Percentiles rank a stretch among this genome's conserved stretches.
phyloP scores from a whole-genome alignment of 768 basidiomycete species.

The Strobilomyces confusus region DNA sequence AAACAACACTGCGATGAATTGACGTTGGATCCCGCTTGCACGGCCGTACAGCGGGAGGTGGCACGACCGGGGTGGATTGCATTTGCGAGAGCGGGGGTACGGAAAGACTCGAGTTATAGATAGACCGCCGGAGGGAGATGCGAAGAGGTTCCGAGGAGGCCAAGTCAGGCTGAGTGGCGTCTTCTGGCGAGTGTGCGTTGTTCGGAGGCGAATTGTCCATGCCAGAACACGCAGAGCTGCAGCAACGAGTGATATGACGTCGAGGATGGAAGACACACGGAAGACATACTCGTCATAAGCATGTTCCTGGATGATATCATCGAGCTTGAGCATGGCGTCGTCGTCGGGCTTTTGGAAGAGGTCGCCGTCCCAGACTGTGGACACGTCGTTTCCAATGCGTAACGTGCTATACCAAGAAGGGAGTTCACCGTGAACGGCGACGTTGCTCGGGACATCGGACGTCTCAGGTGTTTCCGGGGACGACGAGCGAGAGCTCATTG shows the following conservation, averaged over 20 bases:
- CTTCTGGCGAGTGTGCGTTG: slow-evolving; percentile 5
- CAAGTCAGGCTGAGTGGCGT: slow-evolving; percentile 36
- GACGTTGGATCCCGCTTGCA: slow-evolving; percentile 52
- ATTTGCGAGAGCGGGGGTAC: slow-evolving; percentile 36
- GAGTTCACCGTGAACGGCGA: slow-evolving; percentile 47
- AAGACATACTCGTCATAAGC: slow-evolving; percentile 69
- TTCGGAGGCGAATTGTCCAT: slow-evolving; percentile 17
- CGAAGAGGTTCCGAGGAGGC: slow-evolving; percentile 30
- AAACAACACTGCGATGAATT: slow-evolving; percentile 56
- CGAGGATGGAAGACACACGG: slow-evolving; percentile 4
- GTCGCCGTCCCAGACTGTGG: slow-evolving; percentile 43
- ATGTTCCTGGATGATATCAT: slow-evolving; percentile 70
- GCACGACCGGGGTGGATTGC: slow-evolving; percentile 57
- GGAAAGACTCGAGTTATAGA: slow-evolving; percentile 30
- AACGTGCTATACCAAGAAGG: slow-evolving; percentile 57
- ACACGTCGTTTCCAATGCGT: slow-evolving; percentile 39
- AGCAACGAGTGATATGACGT: slow-evolving; percentile 1
- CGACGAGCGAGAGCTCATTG: slow-evolving; percentile 62
- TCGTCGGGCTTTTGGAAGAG: slow-evolving; percentile 45
- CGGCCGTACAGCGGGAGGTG: slow-evolving; percentile 58
- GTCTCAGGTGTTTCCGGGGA: slow-evolving; percentile 70
- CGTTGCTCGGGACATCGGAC: slow-evolving; percentile 48
- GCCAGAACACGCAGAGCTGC: slow-evolving; percentile 19
- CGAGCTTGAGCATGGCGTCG: slow-evolving; percentile 58
- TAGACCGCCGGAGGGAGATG: slow-evolving; percentile 29